Conservation (phyloP, 768 basidiomycete genomes). For the Leccinum variicolor region DNA sequence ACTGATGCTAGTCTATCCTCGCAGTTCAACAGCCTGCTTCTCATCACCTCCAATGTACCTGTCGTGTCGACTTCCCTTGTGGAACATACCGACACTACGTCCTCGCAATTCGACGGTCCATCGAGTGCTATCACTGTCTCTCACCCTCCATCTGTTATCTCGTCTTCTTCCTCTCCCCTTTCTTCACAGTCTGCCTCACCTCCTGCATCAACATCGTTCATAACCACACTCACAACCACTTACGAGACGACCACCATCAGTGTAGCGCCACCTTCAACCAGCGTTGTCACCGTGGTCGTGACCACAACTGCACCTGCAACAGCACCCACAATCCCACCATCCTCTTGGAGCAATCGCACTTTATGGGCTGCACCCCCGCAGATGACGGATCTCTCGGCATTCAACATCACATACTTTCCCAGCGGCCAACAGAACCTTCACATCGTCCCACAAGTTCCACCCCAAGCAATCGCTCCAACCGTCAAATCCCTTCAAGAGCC, state of each 20-base stretch:
- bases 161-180: background rate
- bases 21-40: background rate
- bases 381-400: slow-evolving; percentile 57
- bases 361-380: slow-evolving; percentile 51
- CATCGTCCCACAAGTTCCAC: slow-evolving; percentile 49
- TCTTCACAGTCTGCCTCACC: background rate
- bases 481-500: slow-evolving; percentile 11
- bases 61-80: background rate
- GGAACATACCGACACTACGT: background rate
- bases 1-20: background rate
- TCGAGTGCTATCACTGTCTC: background rate
- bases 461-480: slow-evolving; percentile 27
- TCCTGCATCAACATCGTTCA: background rate
- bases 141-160: background rate
- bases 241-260: slow-evolving; percentile 10
- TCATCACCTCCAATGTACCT: background rate
- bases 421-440: slow-evolving; percentile 53
- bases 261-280: background rate
- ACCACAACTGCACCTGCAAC: slow-evolving; percentile 1
- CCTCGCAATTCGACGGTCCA: background rate
- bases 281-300: slow-evolving; percentile 8
- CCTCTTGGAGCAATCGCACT: slow-evolving; percentile 16
- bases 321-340: background rate
- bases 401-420: slow-evolving; percentile 56
- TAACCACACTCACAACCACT: slow-evolving; percentile 9